Evolutionary conservation across 306 rosid species (phyloP).

Genomic region (Oemleria cerasiformis): DNA sequence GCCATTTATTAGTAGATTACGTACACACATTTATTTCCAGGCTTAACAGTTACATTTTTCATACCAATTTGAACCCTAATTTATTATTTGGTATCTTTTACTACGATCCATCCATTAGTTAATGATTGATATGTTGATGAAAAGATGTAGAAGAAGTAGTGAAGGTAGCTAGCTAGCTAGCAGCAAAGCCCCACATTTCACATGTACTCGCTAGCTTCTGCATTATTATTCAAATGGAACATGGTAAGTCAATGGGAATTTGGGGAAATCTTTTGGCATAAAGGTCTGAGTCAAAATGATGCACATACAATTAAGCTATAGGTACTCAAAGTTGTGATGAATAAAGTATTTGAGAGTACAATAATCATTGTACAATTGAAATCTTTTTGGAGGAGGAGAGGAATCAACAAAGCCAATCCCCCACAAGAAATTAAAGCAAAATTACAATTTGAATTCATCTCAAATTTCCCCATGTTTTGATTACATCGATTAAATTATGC

Average conservation of each 20-base stretch:
- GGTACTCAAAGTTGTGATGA: slow-evolving; percentile 12
- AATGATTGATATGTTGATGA: slow-evolving; percentile 4
- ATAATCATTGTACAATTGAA: slow-evolving; percentile 30
- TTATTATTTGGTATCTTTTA: background rate
- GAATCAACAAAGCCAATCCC: background rate
- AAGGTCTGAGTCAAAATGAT: slow-evolving; percentile 22
- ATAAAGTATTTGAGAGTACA: slow-evolving; percentile 10
- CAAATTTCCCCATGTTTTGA: slow-evolving; percentile 10
- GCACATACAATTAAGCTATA: background rate
- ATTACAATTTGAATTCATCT: slow-evolving; percentile 14
- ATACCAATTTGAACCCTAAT: slow-evolving; percentile 12
- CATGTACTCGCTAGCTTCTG: too few relatives aligned
- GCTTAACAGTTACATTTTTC: too few relatives aligned
- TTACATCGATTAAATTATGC: background rate
- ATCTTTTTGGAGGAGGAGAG: background rate
- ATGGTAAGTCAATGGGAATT: slow-evolving; percentile 7
- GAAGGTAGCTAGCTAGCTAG: too few relatives aligned
- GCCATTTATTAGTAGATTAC: too few relatives aligned
- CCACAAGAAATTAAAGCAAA: slow-evolving; percentile 4
- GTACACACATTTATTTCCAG: background rate
- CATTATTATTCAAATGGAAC: too few relatives aligned
- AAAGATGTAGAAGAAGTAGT: background rate
- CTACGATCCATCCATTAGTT: slow-evolving; percentile 1
- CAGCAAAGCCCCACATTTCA: too few relatives aligned
- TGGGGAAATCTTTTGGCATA: background rate